Evolutionary conservation across 257 asterid species (phyloP).

Genomic region (Paulownia fortunei): DNA sequence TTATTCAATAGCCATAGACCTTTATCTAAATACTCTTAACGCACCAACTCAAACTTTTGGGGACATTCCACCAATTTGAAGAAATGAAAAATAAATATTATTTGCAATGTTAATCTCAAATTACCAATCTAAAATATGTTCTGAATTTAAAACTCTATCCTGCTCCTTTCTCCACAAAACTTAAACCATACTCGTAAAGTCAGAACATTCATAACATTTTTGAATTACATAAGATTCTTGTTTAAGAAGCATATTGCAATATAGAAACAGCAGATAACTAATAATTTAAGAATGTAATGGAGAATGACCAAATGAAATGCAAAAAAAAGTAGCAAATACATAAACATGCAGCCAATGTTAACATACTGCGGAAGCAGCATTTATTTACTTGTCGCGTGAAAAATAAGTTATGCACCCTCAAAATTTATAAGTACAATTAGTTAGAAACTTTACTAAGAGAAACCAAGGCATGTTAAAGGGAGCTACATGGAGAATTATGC

Average conservation of each 20-base stretch:
- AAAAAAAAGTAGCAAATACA: not conserved
- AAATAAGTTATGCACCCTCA: not conserved
- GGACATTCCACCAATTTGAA: conserved; percentile 4
- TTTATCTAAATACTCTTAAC: conserved; percentile 1
- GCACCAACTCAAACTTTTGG: not conserved
- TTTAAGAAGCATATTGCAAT: not conserved
- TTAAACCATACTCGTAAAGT: conserved; percentile 18
- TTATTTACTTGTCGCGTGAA: not conserved
- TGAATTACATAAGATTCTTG: not conserved
- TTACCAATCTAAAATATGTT: not conserved
- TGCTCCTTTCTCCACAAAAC: conserved; percentile 19
- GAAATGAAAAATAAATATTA: not conserved
- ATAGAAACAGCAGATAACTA: not conserved
- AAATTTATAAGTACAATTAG: not conserved
- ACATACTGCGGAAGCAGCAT: conserved; percentile 31
- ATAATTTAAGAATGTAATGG: not conserved
- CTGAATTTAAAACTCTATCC: not conserved
- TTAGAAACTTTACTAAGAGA: conserved; percentile 8
- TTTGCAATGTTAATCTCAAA: not conserved
- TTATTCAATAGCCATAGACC: conserved; percentile 3
- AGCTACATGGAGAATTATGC: conserved; percentile 26
- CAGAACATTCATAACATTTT: not conserved
- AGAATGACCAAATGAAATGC: conserved; percentile 11
- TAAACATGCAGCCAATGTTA: not conserved
- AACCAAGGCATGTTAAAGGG: conserved; percentile 17